These are phyloP conservation scores for Solanum infundibuliforme DNA, from an alignment of 257 asterid genomes.

Conservation along the genomic window DNA sequence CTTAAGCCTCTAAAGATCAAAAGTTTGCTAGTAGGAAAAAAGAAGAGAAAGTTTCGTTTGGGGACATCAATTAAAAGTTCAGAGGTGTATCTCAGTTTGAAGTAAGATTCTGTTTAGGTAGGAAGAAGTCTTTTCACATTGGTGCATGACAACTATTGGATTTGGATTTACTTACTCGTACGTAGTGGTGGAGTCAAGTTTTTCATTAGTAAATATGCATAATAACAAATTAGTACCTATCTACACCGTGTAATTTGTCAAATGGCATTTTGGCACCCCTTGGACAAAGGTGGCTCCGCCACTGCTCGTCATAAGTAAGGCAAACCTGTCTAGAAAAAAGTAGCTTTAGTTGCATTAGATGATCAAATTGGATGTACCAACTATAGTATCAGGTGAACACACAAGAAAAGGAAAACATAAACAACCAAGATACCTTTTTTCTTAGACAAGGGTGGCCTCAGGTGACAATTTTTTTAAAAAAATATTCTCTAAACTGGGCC, in stretches of 20 bases:
- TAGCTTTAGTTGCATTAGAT: slow-evolving; percentile 3
- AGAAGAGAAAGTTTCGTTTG: neutral
- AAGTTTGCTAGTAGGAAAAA: neutral
- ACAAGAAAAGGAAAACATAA: neutral
- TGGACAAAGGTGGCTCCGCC: neutral
- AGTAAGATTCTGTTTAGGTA: slow-evolving; percentile 9
- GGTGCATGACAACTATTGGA: neutral
- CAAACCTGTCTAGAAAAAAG: slow-evolving; percentile 14
- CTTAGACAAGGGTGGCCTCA: slow-evolving; percentile 23
- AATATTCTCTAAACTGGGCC: neutral
- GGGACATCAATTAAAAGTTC: neutral
- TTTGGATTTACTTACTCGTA: neutral
- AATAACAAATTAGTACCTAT: neutral
- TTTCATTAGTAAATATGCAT: neutral
- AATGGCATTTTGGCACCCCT: neutral
- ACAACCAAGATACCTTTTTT: neutral
- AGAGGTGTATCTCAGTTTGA: neutral
- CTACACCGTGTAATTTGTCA: neutral
- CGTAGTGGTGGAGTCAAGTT: neutral
- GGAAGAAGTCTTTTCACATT: neutral
- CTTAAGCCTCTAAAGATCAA: neutral
- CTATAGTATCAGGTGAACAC: neutral
- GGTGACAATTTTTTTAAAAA: neutral
- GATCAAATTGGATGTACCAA: slow-evolving; percentile 1
- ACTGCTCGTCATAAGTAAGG: neutral